Evolutionary conservation across 164 flowering plant genomes (phyloP).

Genomic region (Cinnamomum chago): DNA sequence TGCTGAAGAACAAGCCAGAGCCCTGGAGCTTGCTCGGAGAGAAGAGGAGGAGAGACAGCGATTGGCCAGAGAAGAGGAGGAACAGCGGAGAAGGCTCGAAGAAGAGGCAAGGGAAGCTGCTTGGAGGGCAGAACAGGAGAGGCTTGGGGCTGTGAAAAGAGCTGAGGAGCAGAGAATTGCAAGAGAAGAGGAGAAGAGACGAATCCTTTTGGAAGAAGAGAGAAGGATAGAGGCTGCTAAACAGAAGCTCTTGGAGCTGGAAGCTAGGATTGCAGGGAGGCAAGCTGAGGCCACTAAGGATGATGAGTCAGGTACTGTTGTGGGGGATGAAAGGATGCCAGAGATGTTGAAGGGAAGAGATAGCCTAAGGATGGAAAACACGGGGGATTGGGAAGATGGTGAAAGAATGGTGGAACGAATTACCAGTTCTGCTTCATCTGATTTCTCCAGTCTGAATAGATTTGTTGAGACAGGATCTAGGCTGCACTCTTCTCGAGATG

Average conservation of each 20-base stretch:
- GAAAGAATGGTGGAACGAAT: slow-evolving; percentile 87
- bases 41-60: slow-evolving; percentile 88
- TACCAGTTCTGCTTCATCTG: slow-evolving; percentile 67
- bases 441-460: slow-evolving; percentile 51
- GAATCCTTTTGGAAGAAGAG: slow-evolving; percentile 76
- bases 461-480: slow-evolving; percentile 47
- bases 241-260: slow-evolving; percentile 87
- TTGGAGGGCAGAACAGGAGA: slow-evolving; percentile 91
- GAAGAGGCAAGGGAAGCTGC: slow-evolving; percentile 92
- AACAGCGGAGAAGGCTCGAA: slow-evolving; percentile 60
- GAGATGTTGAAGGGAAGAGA: slow-evolving; percentile 36
- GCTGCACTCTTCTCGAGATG: slow-evolving; percentile 40
- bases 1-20: slow-evolving; percentile 86
- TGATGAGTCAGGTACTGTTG: slow-evolving; percentile 24
- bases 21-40: slow-evolving; percentile 71
- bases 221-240: slow-evolving; percentile 95
- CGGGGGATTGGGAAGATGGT: slow-evolving; percentile 83
- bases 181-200: slow-evolving; percentile 82
- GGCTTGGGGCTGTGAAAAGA: slow-evolving; percentile 48
- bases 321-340: slow-evolving; percentile 33
- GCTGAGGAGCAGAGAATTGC: slow-evolving; percentile 80
- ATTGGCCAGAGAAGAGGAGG: slow-evolving; percentile 73
- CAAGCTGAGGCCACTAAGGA: slow-evolving; percentile 46
- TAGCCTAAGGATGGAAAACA: slow-evolving; percentile 29
- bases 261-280: slow-evolving; percentile 80